These are phyloP conservation scores for Pichia exigua DNA, from an alignment of 805 yeast species.

Conservation along the genomic window DNA sequence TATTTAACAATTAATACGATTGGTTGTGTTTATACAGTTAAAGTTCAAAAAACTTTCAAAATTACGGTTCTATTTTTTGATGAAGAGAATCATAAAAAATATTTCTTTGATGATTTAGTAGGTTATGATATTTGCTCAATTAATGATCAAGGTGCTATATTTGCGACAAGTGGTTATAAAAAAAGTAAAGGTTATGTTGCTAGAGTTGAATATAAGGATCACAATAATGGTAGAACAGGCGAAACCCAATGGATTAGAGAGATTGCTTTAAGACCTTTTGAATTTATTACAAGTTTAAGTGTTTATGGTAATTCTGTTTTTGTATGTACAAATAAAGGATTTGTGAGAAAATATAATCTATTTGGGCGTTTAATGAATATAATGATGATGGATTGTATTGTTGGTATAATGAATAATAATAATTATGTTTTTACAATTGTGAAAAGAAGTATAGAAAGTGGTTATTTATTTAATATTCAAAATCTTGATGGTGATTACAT, in stretches of 20 bases:
- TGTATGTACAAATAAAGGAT: constrained; percentile 72
- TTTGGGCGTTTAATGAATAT: constrained; percentile 68
- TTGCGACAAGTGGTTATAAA: constrained; percentile 39
- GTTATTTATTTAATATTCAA: constrained; percentile 24
- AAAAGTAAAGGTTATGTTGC: constrained; percentile 22
- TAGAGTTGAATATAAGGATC: constrained; percentile 57
- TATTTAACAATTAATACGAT: constrained; percentile 72
- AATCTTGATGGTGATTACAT: constrained; percentile 31
- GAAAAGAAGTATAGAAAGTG: constrained; percentile 8
- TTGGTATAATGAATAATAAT: constrained; percentile 59
- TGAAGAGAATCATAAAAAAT: constrained; percentile 63
- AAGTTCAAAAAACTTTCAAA: constrained; percentile 37
- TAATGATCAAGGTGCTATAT: constrained; percentile 55
- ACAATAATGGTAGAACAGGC: constrained; percentile 64
- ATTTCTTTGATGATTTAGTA: constrained; percentile 72
- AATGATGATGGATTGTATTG: constrained; percentile 64
- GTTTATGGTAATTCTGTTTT: constrained; percentile 53
- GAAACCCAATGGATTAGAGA: constrained; percentile 61
- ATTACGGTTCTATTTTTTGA: constrained; percentile 88
- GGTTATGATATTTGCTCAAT: constrained; percentile 71
- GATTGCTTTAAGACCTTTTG: constrained; percentile 34
- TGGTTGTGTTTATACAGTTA: constrained; percentile 79
- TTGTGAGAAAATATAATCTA: constrained; percentile 59
- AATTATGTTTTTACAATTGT: constrained; percentile 46
- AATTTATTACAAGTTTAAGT: constrained; percentile 61